phyloP scores from a whole-genome alignment of 495 filamentous ascomycete species.

The Penicillium chermesinum region DNA sequence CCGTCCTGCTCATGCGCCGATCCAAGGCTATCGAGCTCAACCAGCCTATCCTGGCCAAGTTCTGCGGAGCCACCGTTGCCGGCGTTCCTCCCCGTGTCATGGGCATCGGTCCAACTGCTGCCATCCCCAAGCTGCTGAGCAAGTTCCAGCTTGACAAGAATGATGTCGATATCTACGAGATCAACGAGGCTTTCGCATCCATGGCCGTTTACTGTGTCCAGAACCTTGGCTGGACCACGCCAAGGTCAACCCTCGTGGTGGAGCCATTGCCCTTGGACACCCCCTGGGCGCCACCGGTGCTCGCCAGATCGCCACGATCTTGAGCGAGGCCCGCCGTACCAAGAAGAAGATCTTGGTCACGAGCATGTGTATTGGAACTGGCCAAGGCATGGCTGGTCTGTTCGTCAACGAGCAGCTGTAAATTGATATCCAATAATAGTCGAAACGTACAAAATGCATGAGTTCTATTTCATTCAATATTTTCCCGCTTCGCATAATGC shows the following conservation, averaged over 20 bases:
- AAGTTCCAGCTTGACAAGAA: constrained; percentile 74
- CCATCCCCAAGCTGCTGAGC: constrained; percentile 86
- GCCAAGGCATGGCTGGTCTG: constrained; percentile 79
- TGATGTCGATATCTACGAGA: constrained; percentile 85
- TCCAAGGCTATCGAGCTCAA: constrained; percentile 80
- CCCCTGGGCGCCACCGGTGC: constrained; percentile 77
- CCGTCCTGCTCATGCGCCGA: constrained; percentile 89
- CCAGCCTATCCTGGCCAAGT: constrained; percentile 92
- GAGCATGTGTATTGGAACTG: constrained; percentile 84
- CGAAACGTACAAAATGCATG: background rate
- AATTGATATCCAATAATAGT: constrained; percentile 6
- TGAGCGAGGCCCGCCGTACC: constrained; percentile 71
- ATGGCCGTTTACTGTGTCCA: constrained; percentile 95
- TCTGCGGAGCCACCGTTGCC: constrained; percentile 83
- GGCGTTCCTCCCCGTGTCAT: constrained; percentile 90
- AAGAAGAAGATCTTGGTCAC: constrained; percentile 82
- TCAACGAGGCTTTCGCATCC: constrained; percentile 96
- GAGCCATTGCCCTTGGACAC: constrained; percentile 76
- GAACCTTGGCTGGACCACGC: constrained; percentile 68
- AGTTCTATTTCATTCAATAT: no score
- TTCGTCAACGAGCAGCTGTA: constrained; percentile 73
- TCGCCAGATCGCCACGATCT: constrained; percentile 75
- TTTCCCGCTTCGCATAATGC: no score
- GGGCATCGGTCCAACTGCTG: constrained; percentile 92
- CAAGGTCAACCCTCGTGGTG: constrained; percentile 87